phyloP scores from a whole-genome alignment of 1,284 basidiomycete species.

The Rhodotorula glutinis region DNA sequence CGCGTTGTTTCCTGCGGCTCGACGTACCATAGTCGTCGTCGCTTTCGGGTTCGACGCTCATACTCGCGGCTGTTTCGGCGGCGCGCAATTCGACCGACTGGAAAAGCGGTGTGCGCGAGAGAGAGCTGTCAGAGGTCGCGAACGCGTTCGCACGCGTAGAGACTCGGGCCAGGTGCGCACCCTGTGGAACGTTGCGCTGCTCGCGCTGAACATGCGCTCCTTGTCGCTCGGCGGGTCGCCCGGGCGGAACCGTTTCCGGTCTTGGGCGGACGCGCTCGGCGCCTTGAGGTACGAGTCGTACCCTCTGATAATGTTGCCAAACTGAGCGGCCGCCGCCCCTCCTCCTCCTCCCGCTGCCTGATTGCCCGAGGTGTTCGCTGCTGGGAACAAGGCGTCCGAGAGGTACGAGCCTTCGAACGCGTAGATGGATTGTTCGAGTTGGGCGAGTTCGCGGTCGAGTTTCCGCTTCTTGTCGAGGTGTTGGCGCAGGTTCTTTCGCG shows the following conservation, averaged over 20 bases:
- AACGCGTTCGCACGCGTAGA: background rate
- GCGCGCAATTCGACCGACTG: constrained; percentile 27
- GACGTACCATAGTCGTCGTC: constrained; percentile 3
- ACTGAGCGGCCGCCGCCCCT: constrained; percentile 20
- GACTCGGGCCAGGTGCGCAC: constrained; percentile 28
- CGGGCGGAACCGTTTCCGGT: constrained; percentile 21
- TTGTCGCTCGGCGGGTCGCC: constrained; percentile 46
- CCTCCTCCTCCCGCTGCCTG: background rate
- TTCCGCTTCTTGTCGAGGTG: constrained; percentile 39
- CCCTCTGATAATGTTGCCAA: constrained; percentile 49
- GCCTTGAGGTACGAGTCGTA: constrained; percentile 48
- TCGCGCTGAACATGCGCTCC: constrained; percentile 52
- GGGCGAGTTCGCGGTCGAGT: constrained; percentile 44
- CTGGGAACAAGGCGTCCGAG: constrained; percentile 36
- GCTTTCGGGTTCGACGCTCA: constrained; percentile 13
- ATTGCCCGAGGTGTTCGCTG: constrained; percentile 8
- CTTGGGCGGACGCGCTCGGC: constrained; percentile 39
- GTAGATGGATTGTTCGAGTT: constrained; percentile 52
- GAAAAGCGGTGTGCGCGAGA: background rate
- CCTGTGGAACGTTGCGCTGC: constrained; percentile 49
- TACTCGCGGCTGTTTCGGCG: constrained; percentile 8
- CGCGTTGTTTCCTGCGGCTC: background rate
- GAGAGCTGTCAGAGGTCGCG: background rate
- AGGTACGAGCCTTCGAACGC: constrained; percentile 55
- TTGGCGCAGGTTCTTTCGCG: constrained; percentile 23